Evolutionary conservation across 768 basidiomycete genomes (phyloP), one percentile per base, ranked within the genome.

Genomic region (Russula lepida): DNA sequence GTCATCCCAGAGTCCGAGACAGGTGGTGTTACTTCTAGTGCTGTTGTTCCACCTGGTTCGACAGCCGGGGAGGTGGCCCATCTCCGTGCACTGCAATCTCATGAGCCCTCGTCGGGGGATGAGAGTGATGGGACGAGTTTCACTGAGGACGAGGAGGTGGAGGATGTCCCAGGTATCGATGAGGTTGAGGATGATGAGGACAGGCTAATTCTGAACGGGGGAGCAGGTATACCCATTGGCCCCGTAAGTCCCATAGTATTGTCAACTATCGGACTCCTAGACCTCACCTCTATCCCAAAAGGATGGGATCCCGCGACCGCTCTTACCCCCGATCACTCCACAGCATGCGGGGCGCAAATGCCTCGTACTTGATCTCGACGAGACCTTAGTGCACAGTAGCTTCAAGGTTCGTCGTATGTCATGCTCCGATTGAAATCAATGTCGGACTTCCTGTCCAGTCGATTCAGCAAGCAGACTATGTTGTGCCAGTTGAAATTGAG

Each of bases 401-500:
- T 98, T 99, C 84, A 99, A 98, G 84, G 95, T 95, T 64, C 43
- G 76, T 59, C 13, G 25, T 63, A 39, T 58, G 39, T 41, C 21
- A 15, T 5, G 13, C 39, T 6, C 51, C 23, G 41, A 30, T 55
- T 32, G 41, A 44, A 23, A 25, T 17, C 41, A 43, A 35, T 55
- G 59, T 56, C 64, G 69, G 27, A 70, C 32, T 32, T 53, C 30
- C 51, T 35, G 28, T 62, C 15, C 71, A 98, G 95, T 90, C 94
- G 57, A 92, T 98, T 62, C 81, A 80, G 65, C 89, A 93, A 69
- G 94, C 95, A 32, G 97, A 99, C 77, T 99, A 93, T 73, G 92
- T 98, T 64, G 95, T 99, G 3, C 97, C 97, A 5, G 97, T 99
- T 27, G 97, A 98, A 74, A 99, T 99, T 64, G 97, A 99, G 71